A percentile compares a stretch with the other conserved stretches of the same genome.
Conservation (phyloP, 2,329 filamentous ascomycete genomes). For the Alternaria novae-zelandiae region DNA sequence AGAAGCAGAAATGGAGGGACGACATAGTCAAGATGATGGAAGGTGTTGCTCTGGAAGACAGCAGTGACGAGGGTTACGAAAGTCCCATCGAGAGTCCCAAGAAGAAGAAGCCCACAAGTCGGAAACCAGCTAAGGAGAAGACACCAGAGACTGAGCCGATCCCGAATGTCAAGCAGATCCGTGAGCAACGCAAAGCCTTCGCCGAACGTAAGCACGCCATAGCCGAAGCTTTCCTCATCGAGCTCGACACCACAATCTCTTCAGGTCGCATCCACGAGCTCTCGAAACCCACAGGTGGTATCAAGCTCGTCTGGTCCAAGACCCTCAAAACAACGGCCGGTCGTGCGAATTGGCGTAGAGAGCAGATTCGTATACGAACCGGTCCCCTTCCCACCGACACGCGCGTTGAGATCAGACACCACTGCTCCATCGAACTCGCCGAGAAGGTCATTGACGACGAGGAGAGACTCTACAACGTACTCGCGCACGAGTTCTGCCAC, state of each 20-base stretch:
- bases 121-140: slow-evolving; percentile 20
- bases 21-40: slow-evolving; percentile 36
- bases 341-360: slow-evolving; percentile 58
- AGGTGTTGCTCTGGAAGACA: slow-evolving; percentile 30
- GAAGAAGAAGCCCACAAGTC: slow-evolving; percentile 22
- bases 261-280: slow-evolving; percentile 64
- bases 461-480: slow-evolving; percentile 79
- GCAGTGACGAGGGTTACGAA: slow-evolving; percentile 27
- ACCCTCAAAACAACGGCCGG: slow-evolving; percentile 83
- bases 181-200: slow-evolving; percentile 61
- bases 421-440: slow-evolving; percentile 84
- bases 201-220: slow-evolving; percentile 66
- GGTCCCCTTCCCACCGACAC: slow-evolving; percentile 31
- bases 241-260: slow-evolving; percentile 73
- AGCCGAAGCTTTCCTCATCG: slow-evolving; percentile 68
- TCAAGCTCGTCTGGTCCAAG: slow-evolving; percentile 75
- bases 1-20: slow-evolving; percentile 44
- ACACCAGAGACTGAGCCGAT: background rate
- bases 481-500: slow-evolving; percentile 98
- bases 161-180: slow-evolving; percentile 28
- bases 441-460: slow-evolving; percentile 82
- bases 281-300: slow-evolving; percentile 69
- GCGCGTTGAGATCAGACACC: slow-evolving; percentile 56
- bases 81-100: slow-evolving; percentile 31
- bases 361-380: slow-evolving; percentile 48